Conservation (phyloP, 306 rosid species). For the Dryas octopetala region DNA sequence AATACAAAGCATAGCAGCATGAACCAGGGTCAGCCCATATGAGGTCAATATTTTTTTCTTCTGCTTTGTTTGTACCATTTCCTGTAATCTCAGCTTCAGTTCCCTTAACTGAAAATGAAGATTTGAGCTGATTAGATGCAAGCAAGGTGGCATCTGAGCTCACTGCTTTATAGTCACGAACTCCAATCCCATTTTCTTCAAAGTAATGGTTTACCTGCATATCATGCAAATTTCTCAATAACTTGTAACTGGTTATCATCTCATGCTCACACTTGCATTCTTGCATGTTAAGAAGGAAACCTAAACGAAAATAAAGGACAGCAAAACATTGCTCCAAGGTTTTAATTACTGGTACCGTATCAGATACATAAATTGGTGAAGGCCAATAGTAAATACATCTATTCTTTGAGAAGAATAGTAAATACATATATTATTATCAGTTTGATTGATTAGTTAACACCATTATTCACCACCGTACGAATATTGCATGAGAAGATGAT, state of each 20-base stretch:
- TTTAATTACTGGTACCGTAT: not conserved
- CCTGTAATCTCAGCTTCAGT: conserved; percentile 31
- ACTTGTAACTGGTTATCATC: not conserved
- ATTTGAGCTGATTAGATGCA: conserved; percentile 53
- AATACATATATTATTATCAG: not conserved
- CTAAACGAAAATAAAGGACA: not conserved
- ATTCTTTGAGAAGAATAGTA: too few species aligned
- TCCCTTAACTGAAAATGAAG: conserved; percentile 32
- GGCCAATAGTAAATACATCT: not conserved
- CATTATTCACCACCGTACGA: conserved; percentile 1
- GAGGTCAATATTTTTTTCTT: conserved; percentile 41
- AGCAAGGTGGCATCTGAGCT: conserved; percentile 69
- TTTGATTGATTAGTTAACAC: not conserved
- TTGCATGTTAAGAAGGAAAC: not conserved
- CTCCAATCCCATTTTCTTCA: conserved; percentile 69
- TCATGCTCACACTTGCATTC: not conserved
- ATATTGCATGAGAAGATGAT: conserved; percentile 16
- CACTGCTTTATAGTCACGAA: conserved; percentile 72
- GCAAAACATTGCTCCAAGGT: not conserved
- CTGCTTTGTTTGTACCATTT: conserved; percentile 46
- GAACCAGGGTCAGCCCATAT: conserved; percentile 89
- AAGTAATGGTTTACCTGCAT: conserved; percentile 66
- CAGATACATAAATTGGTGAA: not conserved
- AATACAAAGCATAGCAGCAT: conserved; percentile 82
- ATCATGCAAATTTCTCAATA: conserved; percentile 17